Evolutionary conservation across 129 eudicot genomes (phyloP).

Genomic region (Lonicera japonica): DNA sequence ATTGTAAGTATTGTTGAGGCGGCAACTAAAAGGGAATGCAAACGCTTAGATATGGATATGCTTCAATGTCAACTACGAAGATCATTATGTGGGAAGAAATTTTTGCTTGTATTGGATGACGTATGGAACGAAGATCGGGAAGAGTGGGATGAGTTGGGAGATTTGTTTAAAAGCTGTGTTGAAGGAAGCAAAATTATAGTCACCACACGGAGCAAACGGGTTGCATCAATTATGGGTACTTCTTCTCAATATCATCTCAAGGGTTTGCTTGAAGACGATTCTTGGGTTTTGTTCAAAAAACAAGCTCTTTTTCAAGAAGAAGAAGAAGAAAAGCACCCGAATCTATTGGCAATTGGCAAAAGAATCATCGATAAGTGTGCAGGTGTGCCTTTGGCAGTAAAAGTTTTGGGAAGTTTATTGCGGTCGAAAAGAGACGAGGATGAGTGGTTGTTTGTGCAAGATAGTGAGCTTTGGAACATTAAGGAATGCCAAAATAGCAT

Average conservation of each 20-base stretch:
- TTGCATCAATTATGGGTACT: slow-evolving; percentile 14
- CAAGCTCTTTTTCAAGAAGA: slow-evolving; percentile 14
- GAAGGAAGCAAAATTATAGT: slow-evolving; percentile 18
- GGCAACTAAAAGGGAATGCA: neutral
- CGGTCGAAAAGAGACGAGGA: slow-evolving; percentile 8
- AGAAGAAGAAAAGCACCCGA: slow-evolving; percentile 13
- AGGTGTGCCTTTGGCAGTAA: slow-evolving; percentile 22
- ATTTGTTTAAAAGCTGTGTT: slow-evolving; percentile 7
- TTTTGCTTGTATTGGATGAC: slow-evolving; percentile 22
- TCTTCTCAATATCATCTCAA: neutral
- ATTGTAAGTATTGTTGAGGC: slow-evolving; percentile 7
- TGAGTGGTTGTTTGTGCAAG: slow-evolving; percentile 16
- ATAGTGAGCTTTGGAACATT: slow-evolving; percentile 17
- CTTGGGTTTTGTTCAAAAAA: slow-evolving; percentile 15
- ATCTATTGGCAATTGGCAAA: slow-evolving; percentile 9
- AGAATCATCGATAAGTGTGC: slow-evolving; percentile 14
- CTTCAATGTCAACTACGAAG: slow-evolving; percentile 8
- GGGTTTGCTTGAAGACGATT: slow-evolving; percentile 14
- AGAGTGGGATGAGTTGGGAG: slow-evolving; percentile 14
- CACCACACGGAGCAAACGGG: slow-evolving; percentile 20
- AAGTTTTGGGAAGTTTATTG: slow-evolving; percentile 17
- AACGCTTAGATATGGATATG: neutral
- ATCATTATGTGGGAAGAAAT: slow-evolving; percentile 12
- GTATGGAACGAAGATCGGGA: slow-evolving; percentile 28
- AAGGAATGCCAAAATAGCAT: neutral